Evolutionary conservation across 2,329 filamentous ascomycete species (phyloP), one percentile per base, ranked within the genome.

Genomic region (Epichloe baconii): DNA sequence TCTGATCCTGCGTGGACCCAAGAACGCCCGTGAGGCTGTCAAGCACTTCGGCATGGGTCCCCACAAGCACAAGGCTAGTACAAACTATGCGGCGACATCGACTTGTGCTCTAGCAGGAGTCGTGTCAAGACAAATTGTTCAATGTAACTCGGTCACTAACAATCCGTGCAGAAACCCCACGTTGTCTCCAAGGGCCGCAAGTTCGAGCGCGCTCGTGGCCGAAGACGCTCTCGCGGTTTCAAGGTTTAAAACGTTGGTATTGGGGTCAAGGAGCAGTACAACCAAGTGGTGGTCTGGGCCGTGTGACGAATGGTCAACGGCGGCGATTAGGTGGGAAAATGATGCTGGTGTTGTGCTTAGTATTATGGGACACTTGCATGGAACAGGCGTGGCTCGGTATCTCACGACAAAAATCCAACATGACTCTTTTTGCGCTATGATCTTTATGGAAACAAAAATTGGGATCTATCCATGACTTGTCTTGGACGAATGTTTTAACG

Each of bases 1-100:
- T 61, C 80, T 98, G 65, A 84, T 97, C 66, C 85, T 98, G 71
- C 88, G 93, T 73, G 93, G 93, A 60, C 90, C 93, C 74, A 98
- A 96, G 88, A 97, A 97, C 77, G 74, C 88, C 65, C 85, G 93
- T 71, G 93, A 98, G 83, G 88, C 93, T 58, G 79, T 97, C 74
- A 97, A 95, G 86, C 94, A 98, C 80, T 98, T 98, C 71, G 93
- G 94, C 71, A 86, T 98, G 66, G 94, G 93, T 62, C 93, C 93
- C 61, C 93, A 98, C 83, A 90, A 83, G 74, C 79, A 95, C 85
- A 98, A 97, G 86, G 87, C 88, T 72, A 61, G 78, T 68, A 34
- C 2, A 31, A 31, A 31, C 21, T 7, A 3, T 15, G 17, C 5
- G 46, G 31, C n/a, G 31, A 11, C 3, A 11, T 3, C 15, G 10